phyloP scores from a whole-genome alignment of 1,139 yeast species.

The Taphrina sp. region DNA sequence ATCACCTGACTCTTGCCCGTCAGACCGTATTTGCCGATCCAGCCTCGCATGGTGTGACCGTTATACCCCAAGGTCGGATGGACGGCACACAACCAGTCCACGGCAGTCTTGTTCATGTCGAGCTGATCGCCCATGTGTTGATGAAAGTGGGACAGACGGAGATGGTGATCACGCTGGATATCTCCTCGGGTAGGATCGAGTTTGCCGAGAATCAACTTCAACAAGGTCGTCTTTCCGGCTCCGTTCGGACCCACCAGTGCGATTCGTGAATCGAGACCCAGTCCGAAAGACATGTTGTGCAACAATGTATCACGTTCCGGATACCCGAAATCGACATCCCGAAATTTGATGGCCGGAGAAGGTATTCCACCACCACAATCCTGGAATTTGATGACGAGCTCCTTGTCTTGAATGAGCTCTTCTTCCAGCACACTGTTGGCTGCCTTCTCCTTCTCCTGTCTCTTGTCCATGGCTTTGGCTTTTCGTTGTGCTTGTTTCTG shows the following conservation, averaged over 20 bases:
- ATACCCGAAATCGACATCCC: constrained; percentile 79
- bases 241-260: constrained; percentile 99
- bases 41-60: constrained; percentile 34
- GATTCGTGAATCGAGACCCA: constrained; percentile 97
- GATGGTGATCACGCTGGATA: constrained; percentile 94
- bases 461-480: constrained; percentile 95
- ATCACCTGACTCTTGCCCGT: constrained; percentile 99
- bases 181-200: constrained; percentile 87
- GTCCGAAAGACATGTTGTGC: constrained; percentile 91
- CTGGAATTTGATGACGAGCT: constrained; percentile 90
- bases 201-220: constrained; percentile 94
- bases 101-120: constrained; percentile 88
- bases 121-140: constrained; percentile 99
- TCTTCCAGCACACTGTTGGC: constrained; percentile 56
- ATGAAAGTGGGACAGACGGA: constrained; percentile 96
- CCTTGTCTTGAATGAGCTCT: constrained; percentile 89
- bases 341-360: constrained; percentile 97
- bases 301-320: constrained; percentile 68
- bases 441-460: constrained; percentile 93
- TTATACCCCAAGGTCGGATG: constrained; percentile 85
- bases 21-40: constrained; percentile 91
- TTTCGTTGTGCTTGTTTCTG: constrained; percentile 98
- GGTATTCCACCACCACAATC: constrained; percentile 89
- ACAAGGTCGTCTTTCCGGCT: constrained; percentile 95
- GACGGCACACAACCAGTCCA: constrained; percentile 95